Evolutionary conservation across 257 asterid genomes (phyloP), one percentile per base, ranked within the genome.

Genomic region (Nicotiana obtusifolia): DNA sequence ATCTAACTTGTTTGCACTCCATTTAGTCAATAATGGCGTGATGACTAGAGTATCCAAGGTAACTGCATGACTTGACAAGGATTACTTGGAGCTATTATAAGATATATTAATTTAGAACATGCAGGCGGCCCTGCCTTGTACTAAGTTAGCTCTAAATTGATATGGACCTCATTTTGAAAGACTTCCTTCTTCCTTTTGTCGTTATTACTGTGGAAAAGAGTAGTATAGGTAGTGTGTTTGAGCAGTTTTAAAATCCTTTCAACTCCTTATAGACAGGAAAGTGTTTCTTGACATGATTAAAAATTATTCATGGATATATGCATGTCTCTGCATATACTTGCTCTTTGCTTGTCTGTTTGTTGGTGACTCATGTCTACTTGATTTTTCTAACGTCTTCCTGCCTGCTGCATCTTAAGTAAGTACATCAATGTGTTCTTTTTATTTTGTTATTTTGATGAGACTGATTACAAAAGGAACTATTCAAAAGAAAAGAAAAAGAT

Each of bases 71-170:
- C 78, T 49, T 83, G 82, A 79, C 79, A 64, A 66, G 71, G 84
- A 85, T 91, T 86, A 82, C 86, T 92, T 87, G 88, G 84, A 81
- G 65, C 84, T 77, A 80, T 80, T 75, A 80, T 87, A 78, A 82
- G 84, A 62, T 86, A 84, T 86, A 84, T 86, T 80, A 84, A 84
- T 84, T 82, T 78, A 83, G 87, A 85, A 81, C 84, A 84, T 85
- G 88, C 80, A 85, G 86, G 87, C 83, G 87, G 88, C 89, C 86
- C 90, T 77, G 85, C 87, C 73, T 7, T 41, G 47, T 41, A 8
- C 47, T 41, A 41, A 41, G 47, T 41, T 41, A 8, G 47, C 47
- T 41, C 47, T 41, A 41, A 41, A 41, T 35, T 41, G 67, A 62
- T 71, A 14, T 71, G 60, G 22, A 30, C 83, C 10, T 64, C 54